These are phyloP conservation scores for Petunia axillaris DNA, from an alignment of 257 asterid species.

Conservation along the genomic window DNA sequence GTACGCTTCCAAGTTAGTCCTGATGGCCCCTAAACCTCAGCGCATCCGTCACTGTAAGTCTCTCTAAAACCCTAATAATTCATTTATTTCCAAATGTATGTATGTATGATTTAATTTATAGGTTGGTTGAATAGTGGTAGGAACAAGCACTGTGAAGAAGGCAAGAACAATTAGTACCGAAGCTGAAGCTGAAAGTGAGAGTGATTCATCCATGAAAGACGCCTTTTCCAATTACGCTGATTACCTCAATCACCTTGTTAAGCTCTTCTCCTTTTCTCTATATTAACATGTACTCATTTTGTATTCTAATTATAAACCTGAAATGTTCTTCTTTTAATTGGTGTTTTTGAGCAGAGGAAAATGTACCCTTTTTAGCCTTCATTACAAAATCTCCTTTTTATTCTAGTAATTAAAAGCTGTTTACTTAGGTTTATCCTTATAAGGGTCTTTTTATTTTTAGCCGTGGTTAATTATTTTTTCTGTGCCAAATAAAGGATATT, in stretches of 20 bases:
- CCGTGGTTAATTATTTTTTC: too few relatives aligned
- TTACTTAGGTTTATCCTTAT: too few relatives aligned
- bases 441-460: too few relatives aligned
- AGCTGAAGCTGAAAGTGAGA: conserved; percentile 23
- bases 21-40: conserved; percentile 63
- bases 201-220: conserved; percentile 56
- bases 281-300: not conserved
- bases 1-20: conserved; percentile 8
- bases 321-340: not conserved
- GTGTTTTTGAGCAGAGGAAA: not conserved
- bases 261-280: not conserved
- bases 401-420: too few relatives aligned
- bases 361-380: not conserved
- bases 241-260: conserved; percentile 74
- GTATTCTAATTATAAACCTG: not conserved
- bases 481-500: too few relatives aligned
- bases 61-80: not conserved
- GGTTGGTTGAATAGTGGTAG: conserved; percentile 60
- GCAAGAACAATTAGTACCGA: conserved; percentile 52
- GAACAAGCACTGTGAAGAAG: conserved; percentile 48
- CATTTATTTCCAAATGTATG: not conserved
- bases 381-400: too few relatives aligned
- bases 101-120: not conserved
- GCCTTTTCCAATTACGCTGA: conserved; percentile 68
- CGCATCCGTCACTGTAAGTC: conserved; percentile 53